phyloP scores from a whole-genome alignment of 345 rosid genomes.

The Bretschneidera sinensis region DNA sequence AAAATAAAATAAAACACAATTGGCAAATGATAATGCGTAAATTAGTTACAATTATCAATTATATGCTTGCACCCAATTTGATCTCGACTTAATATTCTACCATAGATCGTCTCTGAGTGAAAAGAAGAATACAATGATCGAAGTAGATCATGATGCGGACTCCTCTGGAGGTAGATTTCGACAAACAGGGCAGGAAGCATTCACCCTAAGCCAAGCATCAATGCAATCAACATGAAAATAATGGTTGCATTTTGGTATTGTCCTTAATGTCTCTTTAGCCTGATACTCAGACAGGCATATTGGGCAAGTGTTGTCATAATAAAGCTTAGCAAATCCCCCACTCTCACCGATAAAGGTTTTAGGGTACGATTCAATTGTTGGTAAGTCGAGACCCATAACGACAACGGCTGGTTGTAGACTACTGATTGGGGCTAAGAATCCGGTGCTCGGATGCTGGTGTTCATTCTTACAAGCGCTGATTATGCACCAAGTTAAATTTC shows the following conservation, averaged over 20 bases:
- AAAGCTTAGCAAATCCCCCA: constrained; percentile 39
- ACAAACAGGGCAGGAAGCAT: constrained; percentile 53
- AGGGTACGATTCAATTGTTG: constrained; percentile 46
- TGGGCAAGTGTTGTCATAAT: constrained; percentile 39
- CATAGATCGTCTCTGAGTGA: no score
- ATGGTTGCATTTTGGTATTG: constrained; percentile 32
- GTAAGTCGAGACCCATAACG: constrained; percentile 31
- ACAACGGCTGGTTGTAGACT: background rate
- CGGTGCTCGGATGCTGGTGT: no score
- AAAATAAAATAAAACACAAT: no score
- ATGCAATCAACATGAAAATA: constrained; percentile 41
- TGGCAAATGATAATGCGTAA: no score
- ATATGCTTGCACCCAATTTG: no score
- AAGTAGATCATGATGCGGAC: background rate
- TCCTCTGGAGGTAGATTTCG: constrained; percentile 16
- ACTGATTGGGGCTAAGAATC: background rate
- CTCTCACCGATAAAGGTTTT: constrained; percentile 45
- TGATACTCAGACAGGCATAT: constrained; percentile 54
- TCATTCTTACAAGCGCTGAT: no score
- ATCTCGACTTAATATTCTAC: no score
- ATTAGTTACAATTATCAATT: no score
- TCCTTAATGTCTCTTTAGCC: constrained; percentile 43
- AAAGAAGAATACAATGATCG: no score
- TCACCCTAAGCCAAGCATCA: constrained; percentile 53
- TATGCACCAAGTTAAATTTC: no score